A percentile compares a stretch with the other conserved stretches of the same genome.
phyloP scores from a whole-genome alignment of 495 filamentous ascomycete species.

The Penicillium tannophilum region DNA sequence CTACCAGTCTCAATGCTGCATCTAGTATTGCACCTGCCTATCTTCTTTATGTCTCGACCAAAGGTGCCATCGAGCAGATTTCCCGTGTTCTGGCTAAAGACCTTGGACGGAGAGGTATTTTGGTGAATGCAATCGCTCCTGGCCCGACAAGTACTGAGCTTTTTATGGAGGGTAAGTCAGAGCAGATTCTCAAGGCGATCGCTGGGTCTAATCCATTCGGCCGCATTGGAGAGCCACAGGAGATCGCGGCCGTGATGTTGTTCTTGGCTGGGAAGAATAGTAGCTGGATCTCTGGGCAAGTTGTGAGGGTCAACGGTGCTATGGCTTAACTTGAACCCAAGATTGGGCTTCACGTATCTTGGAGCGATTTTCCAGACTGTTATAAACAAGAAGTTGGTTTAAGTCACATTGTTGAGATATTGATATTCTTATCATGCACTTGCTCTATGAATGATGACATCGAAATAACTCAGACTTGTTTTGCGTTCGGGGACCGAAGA shows the following conservation, averaged over 20 bases:
- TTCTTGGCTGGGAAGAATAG: conserved; percentile 55
- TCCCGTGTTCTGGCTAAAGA: conserved; percentile 65
- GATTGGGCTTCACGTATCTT: no score
- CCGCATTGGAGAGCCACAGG: conserved; percentile 60
- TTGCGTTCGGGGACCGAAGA: not conserved
- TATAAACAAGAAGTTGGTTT: no score
- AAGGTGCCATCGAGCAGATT: conserved; percentile 74
- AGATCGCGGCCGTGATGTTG: conserved; percentile 59
- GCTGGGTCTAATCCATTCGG: conserved; percentile 54
- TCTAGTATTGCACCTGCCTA: conserved; percentile 57
- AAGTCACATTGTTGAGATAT: no score
- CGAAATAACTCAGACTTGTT: no score
- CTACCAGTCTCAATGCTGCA: conserved; percentile 50
- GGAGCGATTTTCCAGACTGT: not conserved
- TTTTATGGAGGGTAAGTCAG: conserved; percentile 63
- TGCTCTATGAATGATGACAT: no score
- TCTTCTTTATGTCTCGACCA: conserved; percentile 62
- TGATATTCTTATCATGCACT: no score
- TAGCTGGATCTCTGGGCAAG: conserved; percentile 68
- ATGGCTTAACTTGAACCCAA: conserved; percentile 18
- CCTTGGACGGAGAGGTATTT: conserved; percentile 59
- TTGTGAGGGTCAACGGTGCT: conserved; percentile 61
- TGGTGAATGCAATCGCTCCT: conserved; percentile 66
- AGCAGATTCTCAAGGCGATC: conserved; percentile 57
- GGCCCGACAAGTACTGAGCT: conserved; percentile 69